These are phyloP conservation scores for Dryadomyces sulphureus DNA, from an alignment of 2,329 filamentous ascomycete species.

Conservation along the genomic window DNA sequence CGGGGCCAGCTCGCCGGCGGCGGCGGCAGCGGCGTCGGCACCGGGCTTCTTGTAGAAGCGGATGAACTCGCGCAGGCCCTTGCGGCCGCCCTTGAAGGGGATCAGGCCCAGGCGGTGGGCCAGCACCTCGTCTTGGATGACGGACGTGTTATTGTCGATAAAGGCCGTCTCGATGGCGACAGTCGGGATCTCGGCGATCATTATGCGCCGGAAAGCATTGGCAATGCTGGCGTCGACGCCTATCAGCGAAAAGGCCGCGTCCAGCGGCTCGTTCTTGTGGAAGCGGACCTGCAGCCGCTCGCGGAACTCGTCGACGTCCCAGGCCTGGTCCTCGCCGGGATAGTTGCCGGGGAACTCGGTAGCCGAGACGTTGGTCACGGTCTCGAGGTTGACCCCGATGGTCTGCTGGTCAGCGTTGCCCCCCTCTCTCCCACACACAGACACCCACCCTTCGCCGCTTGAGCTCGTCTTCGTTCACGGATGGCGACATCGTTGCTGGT, in stretches of 20 bases:
- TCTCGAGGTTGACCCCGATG: slow-evolving; percentile 78
- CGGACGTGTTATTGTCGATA: slow-evolving; percentile 90
- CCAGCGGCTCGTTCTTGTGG: slow-evolving; percentile 64
- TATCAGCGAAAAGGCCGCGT: slow-evolving; percentile 80
- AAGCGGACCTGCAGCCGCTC: slow-evolving; percentile 46
- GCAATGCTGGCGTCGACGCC: slow-evolving; percentile 86
- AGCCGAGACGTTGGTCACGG: slow-evolving; percentile 74
- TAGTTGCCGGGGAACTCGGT: slow-evolving; percentile 88
- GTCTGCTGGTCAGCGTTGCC: too few relatives aligned
- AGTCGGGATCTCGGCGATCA: slow-evolving; percentile 87
- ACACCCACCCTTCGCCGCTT: slow-evolving; percentile 43
- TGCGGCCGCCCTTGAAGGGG: slow-evolving; percentile 65
- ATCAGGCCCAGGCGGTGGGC: slow-evolving; percentile 81
- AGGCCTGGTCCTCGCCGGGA: slow-evolving; percentile 60
- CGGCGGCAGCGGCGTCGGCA: slow-evolving; percentile 47
- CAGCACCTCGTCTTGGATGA: slow-evolving; percentile 95
- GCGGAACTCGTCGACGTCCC: slow-evolving; percentile 29
- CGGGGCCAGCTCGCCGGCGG: slow-evolving; percentile 30
- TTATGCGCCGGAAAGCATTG: slow-evolving; percentile 92
- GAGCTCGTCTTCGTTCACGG: slow-evolving; percentile 36
- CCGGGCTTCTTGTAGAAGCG: slow-evolving; percentile 64
- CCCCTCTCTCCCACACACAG: too few relatives aligned
- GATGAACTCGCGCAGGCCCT: slow-evolving; percentile 64
- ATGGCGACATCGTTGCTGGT: slow-evolving; percentile 24
- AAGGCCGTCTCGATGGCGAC: slow-evolving; percentile 90